Conservation (phyloP, 2,329 filamentous ascomycete species). For the Botryotinia convoluta region DNA sequence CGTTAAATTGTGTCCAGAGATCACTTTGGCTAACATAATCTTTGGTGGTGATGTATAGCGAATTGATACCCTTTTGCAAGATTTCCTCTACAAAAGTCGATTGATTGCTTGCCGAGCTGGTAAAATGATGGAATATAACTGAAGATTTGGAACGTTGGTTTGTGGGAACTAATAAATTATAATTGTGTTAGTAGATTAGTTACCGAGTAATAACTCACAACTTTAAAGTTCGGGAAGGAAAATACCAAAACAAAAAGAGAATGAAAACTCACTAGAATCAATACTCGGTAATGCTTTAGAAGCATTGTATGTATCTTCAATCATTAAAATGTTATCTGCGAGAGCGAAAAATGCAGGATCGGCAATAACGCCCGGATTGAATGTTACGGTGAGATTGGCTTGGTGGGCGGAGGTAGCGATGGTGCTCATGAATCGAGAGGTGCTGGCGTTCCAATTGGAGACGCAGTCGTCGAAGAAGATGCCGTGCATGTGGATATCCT, state of each 20-base stretch:
- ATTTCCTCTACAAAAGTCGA: not conserved
- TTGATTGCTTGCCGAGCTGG: not conserved
- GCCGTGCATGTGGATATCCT: not conserved
- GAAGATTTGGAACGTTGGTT: not conserved
- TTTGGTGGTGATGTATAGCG: not conserved
- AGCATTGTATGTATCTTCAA: not conserved
- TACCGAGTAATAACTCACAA: not conserved
- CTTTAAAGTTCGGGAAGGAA: not conserved
- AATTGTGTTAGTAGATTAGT: too few species aligned
- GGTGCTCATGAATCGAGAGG: not conserved
- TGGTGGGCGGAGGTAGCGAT: not conserved
- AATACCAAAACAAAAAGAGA: too few species aligned
- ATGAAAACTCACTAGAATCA: not conserved
- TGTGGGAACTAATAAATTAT: not conserved
- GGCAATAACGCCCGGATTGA: not conserved
- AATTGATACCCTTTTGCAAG: not conserved
- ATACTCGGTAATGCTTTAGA: not conserved
- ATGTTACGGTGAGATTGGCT: not conserved
- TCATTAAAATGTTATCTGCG: not conserved
- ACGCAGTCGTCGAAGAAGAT: conserved; percentile 13
- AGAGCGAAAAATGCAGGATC: not conserved
- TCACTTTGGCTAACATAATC: not conserved
- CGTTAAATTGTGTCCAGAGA: not conserved
- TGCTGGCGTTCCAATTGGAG: not conserved
- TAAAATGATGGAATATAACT: not conserved